phyloP scores from a whole-genome alignment of 768 basidiomycete genomes.

The Naematelia aurantialba region DNA sequence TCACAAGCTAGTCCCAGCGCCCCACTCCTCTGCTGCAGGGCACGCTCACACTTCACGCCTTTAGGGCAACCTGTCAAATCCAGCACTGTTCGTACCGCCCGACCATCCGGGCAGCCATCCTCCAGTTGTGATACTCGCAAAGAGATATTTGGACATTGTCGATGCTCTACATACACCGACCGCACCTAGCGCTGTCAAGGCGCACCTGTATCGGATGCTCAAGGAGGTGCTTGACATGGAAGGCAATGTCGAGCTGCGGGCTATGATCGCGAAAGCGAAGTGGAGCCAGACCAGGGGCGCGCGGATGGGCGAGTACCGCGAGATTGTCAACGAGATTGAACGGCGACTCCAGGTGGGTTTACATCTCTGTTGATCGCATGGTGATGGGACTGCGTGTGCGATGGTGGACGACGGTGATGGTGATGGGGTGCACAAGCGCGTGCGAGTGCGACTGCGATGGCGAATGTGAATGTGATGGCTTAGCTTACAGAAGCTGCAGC shows the following conservation, averaged over 20 bases:
- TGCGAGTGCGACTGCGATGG: too few relatives aligned
- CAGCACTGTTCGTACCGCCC: conserved; percentile 61
- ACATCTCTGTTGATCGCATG: too few relatives aligned
- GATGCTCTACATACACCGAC: conserved; percentile 67
- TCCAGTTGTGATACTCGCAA: conserved; percentile 60
- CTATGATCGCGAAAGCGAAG: conserved; percentile 57
- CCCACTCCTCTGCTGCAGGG: background rate
- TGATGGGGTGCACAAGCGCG: too few relatives aligned
- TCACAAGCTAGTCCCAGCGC: too few relatives aligned
- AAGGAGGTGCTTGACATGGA: conserved; percentile 67
- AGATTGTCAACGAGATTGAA: conserved; percentile 62
- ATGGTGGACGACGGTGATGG: too few relatives aligned
- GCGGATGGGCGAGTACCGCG: conserved; percentile 52
- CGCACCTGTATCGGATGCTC: conserved; percentile 89
- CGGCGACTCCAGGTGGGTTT: conserved; percentile 58
- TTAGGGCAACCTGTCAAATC: conserved; percentile 86
- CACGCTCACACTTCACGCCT: background rate
- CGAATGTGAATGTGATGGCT: too few relatives aligned
- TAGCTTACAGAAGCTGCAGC: too few relatives aligned
- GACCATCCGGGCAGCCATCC: conserved; percentile 40
- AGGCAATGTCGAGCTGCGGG: conserved; percentile 67
- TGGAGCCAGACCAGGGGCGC: conserved; percentile 46
- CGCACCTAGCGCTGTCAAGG: conserved; percentile 70
- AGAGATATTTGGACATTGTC: conserved; percentile 83
- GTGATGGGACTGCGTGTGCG: too few relatives aligned